Evolutionary conservation across 306 rosid genomes (phyloP).

Genomic region (Parietaria judaica): DNA sequence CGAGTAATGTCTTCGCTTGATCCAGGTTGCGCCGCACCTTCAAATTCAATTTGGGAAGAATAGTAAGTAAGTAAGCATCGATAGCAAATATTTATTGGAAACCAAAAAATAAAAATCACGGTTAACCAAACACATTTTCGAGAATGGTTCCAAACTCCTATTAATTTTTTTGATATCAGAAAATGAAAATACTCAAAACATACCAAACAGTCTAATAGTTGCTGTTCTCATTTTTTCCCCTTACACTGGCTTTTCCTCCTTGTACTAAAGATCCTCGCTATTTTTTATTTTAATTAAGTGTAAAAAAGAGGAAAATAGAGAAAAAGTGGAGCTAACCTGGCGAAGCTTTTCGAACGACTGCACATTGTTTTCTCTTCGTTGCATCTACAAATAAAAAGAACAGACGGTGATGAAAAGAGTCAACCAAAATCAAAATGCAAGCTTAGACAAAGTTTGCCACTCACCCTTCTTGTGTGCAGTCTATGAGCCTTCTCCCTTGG

Average conservation of each 20-base stretch:
- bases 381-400: constrained; percentile 52
- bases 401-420: constrained; percentile 17
- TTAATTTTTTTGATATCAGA: no score
- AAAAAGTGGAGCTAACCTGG: constrained; percentile 42
- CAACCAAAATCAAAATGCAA: constrained; percentile 16
- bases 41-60: constrained; percentile 14
- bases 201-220: no score
- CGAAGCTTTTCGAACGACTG: constrained; percentile 99
- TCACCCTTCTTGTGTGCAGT: constrained; percentile 95
- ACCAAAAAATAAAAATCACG: neutral
- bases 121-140: neutral
- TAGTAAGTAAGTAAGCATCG: constrained; percentile 3
- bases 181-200: no score
- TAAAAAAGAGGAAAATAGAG: neutral
- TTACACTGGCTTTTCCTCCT: neutral
- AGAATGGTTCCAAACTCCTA: neutral
- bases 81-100: neutral
- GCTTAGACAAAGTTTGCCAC: constrained; percentile 22
- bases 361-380: constrained; percentile 94
- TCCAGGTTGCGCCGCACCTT: constrained; percentile 97
- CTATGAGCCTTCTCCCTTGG: constrained; percentile 99
- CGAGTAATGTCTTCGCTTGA: constrained; percentile 88
- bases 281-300: neutral
- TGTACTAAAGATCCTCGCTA: neutral
- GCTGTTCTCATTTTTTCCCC: no score